Conservation (phyloP, 2,329 filamentous ascomycete species). For the Calonectria pteridis region DNA sequence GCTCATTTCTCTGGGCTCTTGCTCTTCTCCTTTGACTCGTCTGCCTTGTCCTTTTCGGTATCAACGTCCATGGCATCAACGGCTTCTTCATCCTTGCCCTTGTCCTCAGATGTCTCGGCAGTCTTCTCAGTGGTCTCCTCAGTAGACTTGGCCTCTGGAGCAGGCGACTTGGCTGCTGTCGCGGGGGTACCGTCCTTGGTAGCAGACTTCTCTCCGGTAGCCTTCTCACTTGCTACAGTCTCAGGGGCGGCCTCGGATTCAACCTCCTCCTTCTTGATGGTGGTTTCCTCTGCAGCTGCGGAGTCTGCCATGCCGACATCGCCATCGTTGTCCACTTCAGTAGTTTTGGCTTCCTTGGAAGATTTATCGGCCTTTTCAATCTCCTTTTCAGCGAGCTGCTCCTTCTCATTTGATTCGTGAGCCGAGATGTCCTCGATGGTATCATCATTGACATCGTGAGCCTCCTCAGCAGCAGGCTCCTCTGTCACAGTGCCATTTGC, state of each 20-base stretch:
- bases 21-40: conserved; percentile 43
- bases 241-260: conserved; percentile 36
- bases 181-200: conserved; percentile 26
- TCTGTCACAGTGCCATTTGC: conserved; percentile 47
- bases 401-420: conserved; percentile 43
- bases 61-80: conserved; percentile 53
- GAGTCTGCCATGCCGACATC: conserved; percentile 64
- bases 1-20: conserved; percentile 42
- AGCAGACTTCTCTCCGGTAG: conserved; percentile 30
- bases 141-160: conserved; percentile 31
- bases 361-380: conserved; percentile 36
- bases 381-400: conserved; percentile 53
- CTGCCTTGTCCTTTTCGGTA: conserved; percentile 45
- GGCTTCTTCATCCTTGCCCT: conserved; percentile 37
- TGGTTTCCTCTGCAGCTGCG: conserved; percentile 40
- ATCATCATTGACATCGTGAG: conserved; percentile 54
- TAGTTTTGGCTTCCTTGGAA: conserved; percentile 34
- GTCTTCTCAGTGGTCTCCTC: conserved; percentile 39
- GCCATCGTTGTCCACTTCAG: conserved; percentile 60
- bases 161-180: conserved; percentile 28
- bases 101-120: conserved; percentile 24
- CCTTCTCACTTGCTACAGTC: conserved; percentile 31
- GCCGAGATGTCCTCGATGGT: conserved; percentile 59
- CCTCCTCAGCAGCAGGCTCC: conserved; percentile 46
- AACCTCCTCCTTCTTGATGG: conserved; percentile 42